Base-by-base conservation (phyloP, 768 basidiomycete genomes). In the Leucocoprinus sp. region DNA sequence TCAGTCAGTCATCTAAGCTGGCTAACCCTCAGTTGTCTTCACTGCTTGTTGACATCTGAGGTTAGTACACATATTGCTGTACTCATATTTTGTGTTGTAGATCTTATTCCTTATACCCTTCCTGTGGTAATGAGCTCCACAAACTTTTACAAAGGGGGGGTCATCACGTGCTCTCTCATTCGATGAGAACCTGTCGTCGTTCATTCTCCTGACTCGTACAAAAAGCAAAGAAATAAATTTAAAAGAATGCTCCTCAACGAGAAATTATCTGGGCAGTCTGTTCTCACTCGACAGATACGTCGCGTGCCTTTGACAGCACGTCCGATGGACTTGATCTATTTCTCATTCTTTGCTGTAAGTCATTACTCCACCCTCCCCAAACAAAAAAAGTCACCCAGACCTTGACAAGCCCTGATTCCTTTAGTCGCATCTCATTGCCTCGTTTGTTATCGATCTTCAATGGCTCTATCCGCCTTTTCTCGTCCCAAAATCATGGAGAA, bases 381-480 rank as follows among this genome's bases (percentile, higher is more conserved):
- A n/a, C n/a, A n/a, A n/a, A n/a, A n/a, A n/a, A n/a, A n/a, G n/a
- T n/a, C n/a, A n/a, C n/a, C n/a, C n/a, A n/a, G n/a, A n/a, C 24
- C 17, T 27, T 41, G 6, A 14, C 31, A 31, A 31, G 31, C 14
- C 3, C 26, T 6, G 1, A 26, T 3, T 8, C 15, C 28, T 41
- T n/a, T 41, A 71, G 69, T 64, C 80, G 1, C 88, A 92, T 55
- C 65, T 89, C 26, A 74, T 80, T 0, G 76, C 82, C 3, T 78
- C 87, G 3, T 54, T 91, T 6, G 55, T 82, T 21, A 61, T 91
- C 35, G 90, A 92, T 61, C 59, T 81, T 9, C 88, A 91, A 60
- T 64, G 75, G 6, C 46, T 92, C 28, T 82, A 78, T 52, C 80
- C 82, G 4, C 47, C 68, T 2, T 53, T 60, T 14, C 52, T 77